These are phyloP conservation scores for Exophiala sideris DNA, from an alignment of 2,329 filamentous ascomycete genomes.

Conservation along the genomic window DNA sequence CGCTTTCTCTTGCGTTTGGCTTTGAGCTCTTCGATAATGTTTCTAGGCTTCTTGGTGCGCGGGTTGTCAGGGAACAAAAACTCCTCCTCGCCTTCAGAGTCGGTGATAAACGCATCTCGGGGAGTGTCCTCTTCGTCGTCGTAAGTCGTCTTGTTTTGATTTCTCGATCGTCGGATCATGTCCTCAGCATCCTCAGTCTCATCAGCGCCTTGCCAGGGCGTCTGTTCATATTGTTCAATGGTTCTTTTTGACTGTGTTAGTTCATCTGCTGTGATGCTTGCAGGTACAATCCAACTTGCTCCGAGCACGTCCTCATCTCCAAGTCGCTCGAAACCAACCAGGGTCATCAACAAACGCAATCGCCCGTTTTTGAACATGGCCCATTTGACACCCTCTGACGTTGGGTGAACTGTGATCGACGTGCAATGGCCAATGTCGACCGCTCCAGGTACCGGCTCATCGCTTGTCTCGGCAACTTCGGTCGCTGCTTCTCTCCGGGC, in stretches of 20 bases:
- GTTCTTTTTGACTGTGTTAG: conserved; percentile 67
- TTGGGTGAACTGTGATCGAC: conserved; percentile 42
- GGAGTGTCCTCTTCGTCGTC: conserved; percentile 33
- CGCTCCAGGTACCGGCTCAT: conserved; percentile 28
- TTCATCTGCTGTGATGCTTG: conserved; percentile 59
- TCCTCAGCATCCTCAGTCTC: conserved; percentile 67
- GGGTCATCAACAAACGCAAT: conserved; percentile 76
- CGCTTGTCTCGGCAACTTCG: conserved; percentile 18
- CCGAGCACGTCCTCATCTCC: conserved; percentile 69
- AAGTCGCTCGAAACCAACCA: conserved; percentile 66
- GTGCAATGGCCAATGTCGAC: conserved; percentile 28
- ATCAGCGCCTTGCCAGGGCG: conserved; percentile 72
- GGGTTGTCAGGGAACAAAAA: conserved; percentile 63
- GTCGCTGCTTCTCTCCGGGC: conserved; percentile 37
- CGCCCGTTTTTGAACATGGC: conserved; percentile 88
- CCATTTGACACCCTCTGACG: conserved; percentile 35
- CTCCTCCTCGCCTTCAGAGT: conserved; percentile 59
- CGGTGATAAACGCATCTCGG: conserved; percentile 62
- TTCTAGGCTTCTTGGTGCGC: conserved; percentile 43
- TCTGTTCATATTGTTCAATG: conserved; percentile 75
- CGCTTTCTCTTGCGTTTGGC: conserved; percentile 56
- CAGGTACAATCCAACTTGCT: conserved; percentile 74
- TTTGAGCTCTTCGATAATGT: conserved; percentile 52
- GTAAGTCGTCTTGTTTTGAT: conserved; percentile 31
- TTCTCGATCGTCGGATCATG: conserved; percentile 68